Evolutionary conservation across 192 early-diverging fungal species (phyloP).

Genomic region (Chytriomyces sp.): DNA sequence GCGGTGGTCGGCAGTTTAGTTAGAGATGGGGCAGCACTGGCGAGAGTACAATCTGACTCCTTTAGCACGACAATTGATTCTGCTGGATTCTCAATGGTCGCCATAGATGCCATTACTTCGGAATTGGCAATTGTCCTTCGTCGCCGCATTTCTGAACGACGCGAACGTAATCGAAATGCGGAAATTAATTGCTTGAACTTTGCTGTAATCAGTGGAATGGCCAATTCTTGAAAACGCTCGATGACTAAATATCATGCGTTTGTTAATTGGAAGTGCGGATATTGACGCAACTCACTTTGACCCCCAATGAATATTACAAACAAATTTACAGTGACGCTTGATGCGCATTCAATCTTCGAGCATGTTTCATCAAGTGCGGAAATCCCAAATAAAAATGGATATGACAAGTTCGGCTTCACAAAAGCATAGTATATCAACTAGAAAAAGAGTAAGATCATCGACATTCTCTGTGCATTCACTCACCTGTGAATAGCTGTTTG

Average conservation of each 20-base stretch:
- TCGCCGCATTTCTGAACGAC: constrained; percentile 1
- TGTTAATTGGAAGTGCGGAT: background rate
- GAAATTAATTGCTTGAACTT: constrained; percentile 3
- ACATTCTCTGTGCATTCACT: background rate
- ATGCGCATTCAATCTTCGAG: constrained; percentile 22
- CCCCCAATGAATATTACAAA: constrained; percentile 35
- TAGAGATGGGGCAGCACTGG: too few relatives aligned
- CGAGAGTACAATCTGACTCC: too few relatives aligned
- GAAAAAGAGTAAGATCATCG: background rate
- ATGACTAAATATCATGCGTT: background rate
- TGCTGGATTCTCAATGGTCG: too few relatives aligned
- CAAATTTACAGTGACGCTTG: constrained; percentile 29
- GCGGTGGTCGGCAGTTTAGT: too few relatives aligned
- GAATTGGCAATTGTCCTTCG: background rate
- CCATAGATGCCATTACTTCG: too few relatives aligned
- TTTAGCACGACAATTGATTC: too few relatives aligned
- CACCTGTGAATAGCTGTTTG: constrained; percentile 62
- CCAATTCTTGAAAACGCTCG: constrained; percentile 35
- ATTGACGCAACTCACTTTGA: constrained; percentile 9
- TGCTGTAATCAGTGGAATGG: constrained; percentile 17
- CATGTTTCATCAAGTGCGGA: constrained; percentile 17
- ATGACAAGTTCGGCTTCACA: constrained; percentile 24
- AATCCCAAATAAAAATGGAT: constrained; percentile 25
- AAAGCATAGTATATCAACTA: constrained; percentile 32
- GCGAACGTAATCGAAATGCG: background rate